Evolutionary conservation across 2,329 filamentous ascomycete genomes (phyloP), one percentile per base, ranked within the genome.

Genomic region (Gliomastix tumulicola): DNA sequence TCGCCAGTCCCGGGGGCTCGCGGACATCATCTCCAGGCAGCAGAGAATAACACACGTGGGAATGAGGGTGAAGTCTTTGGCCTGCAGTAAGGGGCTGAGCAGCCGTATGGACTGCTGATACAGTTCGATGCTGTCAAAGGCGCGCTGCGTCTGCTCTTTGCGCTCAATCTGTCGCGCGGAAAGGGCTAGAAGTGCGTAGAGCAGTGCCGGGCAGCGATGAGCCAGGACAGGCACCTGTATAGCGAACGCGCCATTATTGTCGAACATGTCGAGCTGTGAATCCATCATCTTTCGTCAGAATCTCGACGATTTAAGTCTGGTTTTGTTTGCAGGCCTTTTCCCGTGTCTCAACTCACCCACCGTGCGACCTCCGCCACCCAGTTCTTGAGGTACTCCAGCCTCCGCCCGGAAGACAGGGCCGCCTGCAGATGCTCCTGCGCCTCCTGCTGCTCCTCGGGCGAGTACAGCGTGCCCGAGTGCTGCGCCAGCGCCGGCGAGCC

Each of bases 191-290:
- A 77, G 59, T 4, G 69, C 67, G 41, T 71, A 73, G 2, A 69
- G 54, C 2, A 76, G 53, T 37, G 67, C 59, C 1, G 65, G 58
- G 11, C 66, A 66, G 13, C 54, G 55, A 21, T 62, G 65, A 3
- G 71, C 71, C 16, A 76, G 47, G 5, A 66, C 55, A 0, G 73
- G 68, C 2, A 78, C 54, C 27, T 72, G 62, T 3, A 72, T 62
- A 4, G 69, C 68, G 44, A 79, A 78, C 5, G 64, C 63, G 15
- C 68, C 63, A 19, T 66, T 57, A 20, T 61, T 65, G 45, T 79
- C 74, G 41, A 76, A 76, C 60, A 75, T 77, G 47, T 79, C 74
- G 12, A 78, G 63, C 68, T 69, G 32, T 43, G 9, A 32, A 1
- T 27, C 20, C 1, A 41, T 48, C 4, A 34, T 45, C 13, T 16